These are phyloP conservation scores for Mucor lusitanicus DNA, from an alignment of 371 early-diverging fungal genomes.

Conservation along the genomic window DNA sequence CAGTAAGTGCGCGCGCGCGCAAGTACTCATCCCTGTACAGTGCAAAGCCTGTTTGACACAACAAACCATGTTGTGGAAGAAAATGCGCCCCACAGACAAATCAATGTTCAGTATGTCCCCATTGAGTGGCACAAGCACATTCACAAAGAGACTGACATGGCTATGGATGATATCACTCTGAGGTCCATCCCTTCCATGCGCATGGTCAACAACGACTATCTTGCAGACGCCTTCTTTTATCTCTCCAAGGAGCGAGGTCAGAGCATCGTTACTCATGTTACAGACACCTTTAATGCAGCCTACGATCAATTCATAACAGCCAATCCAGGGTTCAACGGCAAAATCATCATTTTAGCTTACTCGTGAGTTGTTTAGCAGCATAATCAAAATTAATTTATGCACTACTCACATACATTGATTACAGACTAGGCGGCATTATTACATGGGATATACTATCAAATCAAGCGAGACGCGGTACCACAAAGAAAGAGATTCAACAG, in stretches of 20 bases:
- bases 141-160: constrained; percentile 54
- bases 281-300: constrained; percentile 55
- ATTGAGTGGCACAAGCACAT: constrained; percentile 58
- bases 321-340: constrained; percentile 61
- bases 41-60: constrained; percentile 52
- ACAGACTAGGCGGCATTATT: constrained; percentile 62
- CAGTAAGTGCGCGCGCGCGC: neutral
- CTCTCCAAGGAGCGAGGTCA: constrained; percentile 60
- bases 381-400: neutral
- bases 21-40: constrained; percentile 11
- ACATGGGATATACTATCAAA: constrained; percentile 63
- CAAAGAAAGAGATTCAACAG: constrained; percentile 13
- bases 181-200: constrained; percentile 68
- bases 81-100: constrained; percentile 50
- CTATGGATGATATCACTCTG: constrained; percentile 57
- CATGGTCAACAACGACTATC: constrained; percentile 66
- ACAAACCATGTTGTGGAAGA: constrained; percentile 49
- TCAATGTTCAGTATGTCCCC: constrained; percentile 56
- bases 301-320: constrained; percentile 55
- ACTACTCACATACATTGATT: neutral
- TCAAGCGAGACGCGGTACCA: constrained; percentile 30
- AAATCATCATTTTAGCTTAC: constrained; percentile 62
- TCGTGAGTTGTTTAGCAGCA: constrained; percentile 22
- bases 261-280: constrained; percentile 58
- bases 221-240: constrained; percentile 69